Evolutionary conservation across 345 rosid species (phyloP).

Genomic region (Eucalyptus curtisii): DNA sequence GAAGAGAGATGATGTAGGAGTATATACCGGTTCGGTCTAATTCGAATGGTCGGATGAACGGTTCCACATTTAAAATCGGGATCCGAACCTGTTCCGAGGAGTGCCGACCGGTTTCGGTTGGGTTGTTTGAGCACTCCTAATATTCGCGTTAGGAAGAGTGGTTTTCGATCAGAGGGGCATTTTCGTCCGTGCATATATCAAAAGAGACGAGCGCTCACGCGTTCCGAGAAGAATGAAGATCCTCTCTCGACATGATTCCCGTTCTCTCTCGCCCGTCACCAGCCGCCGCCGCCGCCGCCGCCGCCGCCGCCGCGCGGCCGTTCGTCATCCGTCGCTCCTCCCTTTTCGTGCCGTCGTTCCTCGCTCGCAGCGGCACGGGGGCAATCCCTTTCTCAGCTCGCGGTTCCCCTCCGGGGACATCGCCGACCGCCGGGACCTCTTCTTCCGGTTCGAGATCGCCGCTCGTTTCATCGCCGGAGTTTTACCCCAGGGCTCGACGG

Average conservation of each 20-base stretch:
- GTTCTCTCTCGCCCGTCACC: not conserved
- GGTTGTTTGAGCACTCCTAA: too few relatives aligned
- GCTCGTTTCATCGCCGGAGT: not conserved
- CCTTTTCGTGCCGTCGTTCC: not conserved
- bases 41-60: too few relatives aligned
- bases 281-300: not conserved
- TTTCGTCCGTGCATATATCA: too few relatives aligned
- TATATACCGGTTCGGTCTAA: too few relatives aligned
- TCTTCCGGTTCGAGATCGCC: not conserved
- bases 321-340: not conserved
- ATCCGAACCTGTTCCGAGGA: too few relatives aligned
- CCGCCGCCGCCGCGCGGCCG: not conserved
- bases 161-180: too few relatives aligned
- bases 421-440: not conserved
- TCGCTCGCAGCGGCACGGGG: not conserved
- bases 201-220: not conserved
- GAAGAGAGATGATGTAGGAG: too few relatives aligned
- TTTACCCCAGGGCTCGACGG: not conserved
- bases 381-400: not conserved
- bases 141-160: too few relatives aligned
- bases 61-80: too few relatives aligned
- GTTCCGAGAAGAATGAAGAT: not conserved
- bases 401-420: not conserved
- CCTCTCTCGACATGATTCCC: accelerated
- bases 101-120: too few relatives aligned